These are phyloP conservation scores for Peronospora destructor DNA, from an alignment of 352 stramenopile species.

Conservation along the genomic window DNA sequence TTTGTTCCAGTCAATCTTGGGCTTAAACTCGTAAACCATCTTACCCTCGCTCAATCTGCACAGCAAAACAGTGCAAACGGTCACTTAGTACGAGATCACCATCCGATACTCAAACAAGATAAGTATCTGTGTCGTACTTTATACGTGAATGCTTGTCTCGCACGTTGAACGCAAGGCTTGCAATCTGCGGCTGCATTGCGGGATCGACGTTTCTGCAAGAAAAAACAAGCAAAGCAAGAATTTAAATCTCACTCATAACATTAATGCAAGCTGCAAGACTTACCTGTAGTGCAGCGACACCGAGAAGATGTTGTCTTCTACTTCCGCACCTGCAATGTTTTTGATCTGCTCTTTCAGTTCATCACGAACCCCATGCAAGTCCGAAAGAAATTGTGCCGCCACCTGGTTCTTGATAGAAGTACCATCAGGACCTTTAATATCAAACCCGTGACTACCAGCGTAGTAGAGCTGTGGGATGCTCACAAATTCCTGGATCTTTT, in stretches of 20 bases:
- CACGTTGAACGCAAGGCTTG: constrained; percentile 34
- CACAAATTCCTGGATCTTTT: constrained; percentile 87
- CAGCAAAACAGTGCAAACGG: background rate
- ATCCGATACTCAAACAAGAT: constrained; percentile 1
- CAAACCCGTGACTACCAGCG: constrained; percentile 85
- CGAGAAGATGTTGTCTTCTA: constrained; percentile 88
- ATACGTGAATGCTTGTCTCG: constrained; percentile 51
- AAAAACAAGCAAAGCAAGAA: constrained; percentile 2
- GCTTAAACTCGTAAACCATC: constrained; percentile 88
- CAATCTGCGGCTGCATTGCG: constrained; percentile 32
- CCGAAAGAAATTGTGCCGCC: constrained; percentile 59
- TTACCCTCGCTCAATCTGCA: constrained; percentile 76
- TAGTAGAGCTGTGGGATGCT: constrained; percentile 85
- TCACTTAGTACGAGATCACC: background rate
- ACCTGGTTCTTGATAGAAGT: constrained; percentile 83
- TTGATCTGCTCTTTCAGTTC: constrained; percentile 36
- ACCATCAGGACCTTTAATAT: constrained; percentile 76
- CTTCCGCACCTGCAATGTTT: constrained; percentile 50
- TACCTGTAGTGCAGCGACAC: constrained; percentile 83
- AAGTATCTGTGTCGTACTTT: constrained; percentile 26
- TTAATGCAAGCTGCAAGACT: background rate
- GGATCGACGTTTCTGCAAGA: constrained; percentile 52
- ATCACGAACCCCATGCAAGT: constrained; percentile 57
- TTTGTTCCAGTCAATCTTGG: constrained; percentile 90
- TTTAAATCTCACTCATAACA: background rate